Base-by-base conservation (phyloP, 495 filamentous ascomycete species). In the Tuber magnatum region DNA sequence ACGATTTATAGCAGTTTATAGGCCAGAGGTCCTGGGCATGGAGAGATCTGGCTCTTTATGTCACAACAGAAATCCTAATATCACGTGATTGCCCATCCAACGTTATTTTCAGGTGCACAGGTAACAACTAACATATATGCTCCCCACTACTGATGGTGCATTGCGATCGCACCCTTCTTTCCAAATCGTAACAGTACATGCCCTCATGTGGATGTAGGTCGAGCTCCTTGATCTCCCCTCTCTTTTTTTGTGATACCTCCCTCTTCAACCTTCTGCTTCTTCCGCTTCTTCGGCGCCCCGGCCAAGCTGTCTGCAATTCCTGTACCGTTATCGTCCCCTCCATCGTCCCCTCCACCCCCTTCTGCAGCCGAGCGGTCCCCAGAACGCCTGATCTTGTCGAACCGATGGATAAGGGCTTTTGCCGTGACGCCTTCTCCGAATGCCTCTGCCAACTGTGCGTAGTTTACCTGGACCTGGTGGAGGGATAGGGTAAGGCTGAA, bases 401-500 rank as follows among this genome's bases (percentile, higher is more conserved):
- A 39, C 12, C 71, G 51, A 5, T 73, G 43, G 24, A 39, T 7
- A 48, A 73, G 51, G 22, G 71, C 71, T 61, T 61, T 61, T 9
- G 43, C 71, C n/a, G 71, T 61, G 40, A 73, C 44, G 61, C 71
- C 71, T 40, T 65, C 22, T n/a, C 71, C 71, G 42, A 73, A 73
- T 6, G 41, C 44, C 61, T 73, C 71, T 24, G 71, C 71, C 38
- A 73, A 3, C 9, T 39, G 3, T 5, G 71, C 38, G 32, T 73
- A 73, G 22, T 73, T 41, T 38, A 61, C n/a, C 35, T 73, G 51
- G 14, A 61, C 44, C 71, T 61, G 46, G 44, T 61, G 71, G 48
- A 35, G 39, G 8, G 44, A 35, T 48, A 73, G 71, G 20, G 32
- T 56, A 16, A 73, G 71, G 5, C 56, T 35, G 28, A 65, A 65